Evolutionary conservation across 192 early-diverging fungal genomes (phyloP), one percentile per base, ranked within the genome.

Genomic region (Glomus cerebriforme): DNA sequence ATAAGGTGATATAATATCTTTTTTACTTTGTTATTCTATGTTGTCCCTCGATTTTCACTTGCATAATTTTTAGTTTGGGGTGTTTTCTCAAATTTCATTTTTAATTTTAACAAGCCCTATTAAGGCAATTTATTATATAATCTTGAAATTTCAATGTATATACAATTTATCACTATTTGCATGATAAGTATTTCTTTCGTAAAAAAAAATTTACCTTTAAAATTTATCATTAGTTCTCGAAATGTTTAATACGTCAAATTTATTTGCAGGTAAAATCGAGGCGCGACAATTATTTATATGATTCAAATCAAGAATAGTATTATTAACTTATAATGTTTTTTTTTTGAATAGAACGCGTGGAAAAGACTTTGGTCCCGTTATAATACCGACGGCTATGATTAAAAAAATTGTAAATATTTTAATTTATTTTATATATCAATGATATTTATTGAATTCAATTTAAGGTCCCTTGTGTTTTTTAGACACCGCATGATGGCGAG

Each of bases 401-500:
- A 86, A 87, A 77, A 85, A 84, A 86, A 49, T 86, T 22, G 76
- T 78, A 78, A n/a, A 37, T 39, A 35, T 12, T 68, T 68, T 35
- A 24, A 13, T 10, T 35, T 35, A 9, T 37, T 68, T 22, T 35
- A 34, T 37, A 12, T 12, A 2, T 43, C 12, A 43, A 43, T 8
- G 12, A 19, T 67, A 2, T 43, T 29, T 69, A 43, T 59, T 26
- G 62, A 43, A 45, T 54, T 59, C 31, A 59, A 65, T 29, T 29
- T 15, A 67, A 68, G 17, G 2, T 67, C 13, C 54, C 19, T 47
- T 27, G 45, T 22, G 49, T 62, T 59, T 9, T 59, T 67, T 84
- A 94, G 91, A 85, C 81, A 7, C 74, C 86, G 6, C 93, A 93
- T 81, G 93, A 93, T 62, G 84, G 89, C 35, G 97, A 99, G 74